Evolutionary conservation across 805 yeast species (phyloP).

Genomic region (Wickerhamiella occidentalis): DNA sequence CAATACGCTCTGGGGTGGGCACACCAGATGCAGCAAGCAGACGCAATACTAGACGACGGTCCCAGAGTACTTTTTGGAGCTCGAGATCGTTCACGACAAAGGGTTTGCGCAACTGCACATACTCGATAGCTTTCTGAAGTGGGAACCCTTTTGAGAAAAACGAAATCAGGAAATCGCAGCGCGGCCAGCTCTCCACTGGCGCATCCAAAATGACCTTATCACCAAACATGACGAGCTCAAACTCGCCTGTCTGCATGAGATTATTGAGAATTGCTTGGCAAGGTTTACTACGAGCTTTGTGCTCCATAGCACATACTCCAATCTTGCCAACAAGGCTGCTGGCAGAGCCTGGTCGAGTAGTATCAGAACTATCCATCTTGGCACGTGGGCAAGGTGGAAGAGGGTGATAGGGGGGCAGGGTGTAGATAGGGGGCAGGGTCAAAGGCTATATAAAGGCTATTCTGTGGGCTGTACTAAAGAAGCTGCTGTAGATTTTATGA

Average conservation of each 20-base stretch:
- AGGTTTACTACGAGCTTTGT: conserved; percentile 90
- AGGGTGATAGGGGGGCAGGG: not conserved
- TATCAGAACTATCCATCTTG: not conserved
- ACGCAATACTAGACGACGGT: conserved; percentile 73
- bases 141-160: conserved; percentile 97
- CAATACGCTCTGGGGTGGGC: conserved; percentile 78
- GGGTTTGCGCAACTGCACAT: conserved; percentile 82
- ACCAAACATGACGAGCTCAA: conserved; percentile 92
- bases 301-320: conserved; percentile 99
- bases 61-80: conserved; percentile 95
- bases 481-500: too few relatives aligned
- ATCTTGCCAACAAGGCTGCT: conserved; percentile 54
- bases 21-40: conserved; percentile 72
- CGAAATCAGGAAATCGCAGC: conserved; percentile 87
- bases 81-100: conserved; percentile 76
- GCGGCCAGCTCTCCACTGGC: conserved; percentile 92
- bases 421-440: too few relatives aligned
- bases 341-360: conserved; percentile 8
- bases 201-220: conserved; percentile 95
- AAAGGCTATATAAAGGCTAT: not conserved
- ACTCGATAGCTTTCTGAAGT: conserved; percentile 82
- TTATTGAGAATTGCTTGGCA: conserved; percentile 83
- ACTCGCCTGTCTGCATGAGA: conserved; percentile 83
- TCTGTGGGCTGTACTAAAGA: too few relatives aligned
- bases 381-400: not conserved